A percentile compares a stretch with the other conserved stretches of the same genome.
phyloP scores from a whole-genome alignment of 73 alveolate genomes.

The Stentor coeruleus region DNA sequence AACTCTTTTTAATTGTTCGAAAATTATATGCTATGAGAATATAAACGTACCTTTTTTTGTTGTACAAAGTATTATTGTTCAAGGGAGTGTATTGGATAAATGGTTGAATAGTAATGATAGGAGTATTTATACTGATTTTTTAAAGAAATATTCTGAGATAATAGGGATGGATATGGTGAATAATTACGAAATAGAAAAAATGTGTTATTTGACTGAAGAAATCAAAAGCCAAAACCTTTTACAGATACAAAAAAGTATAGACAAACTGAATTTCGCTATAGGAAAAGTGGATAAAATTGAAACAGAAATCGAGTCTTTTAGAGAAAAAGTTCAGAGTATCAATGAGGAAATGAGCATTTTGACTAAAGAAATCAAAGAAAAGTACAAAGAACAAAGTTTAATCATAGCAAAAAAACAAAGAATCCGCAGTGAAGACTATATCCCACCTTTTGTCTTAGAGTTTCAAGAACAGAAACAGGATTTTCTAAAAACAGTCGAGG shows the following conservation, averaged over 20 bases:
- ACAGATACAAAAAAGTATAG: no score
- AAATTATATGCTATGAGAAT: neutral
- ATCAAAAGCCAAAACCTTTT: neutral
- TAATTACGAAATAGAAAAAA: neutral
- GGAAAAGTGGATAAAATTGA: neutral
- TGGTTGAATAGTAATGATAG: neutral
- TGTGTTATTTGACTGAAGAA: neutral
- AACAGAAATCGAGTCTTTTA: neutral
- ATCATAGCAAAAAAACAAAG: neutral
- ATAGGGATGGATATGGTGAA: neutral
- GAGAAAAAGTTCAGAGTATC: neutral
- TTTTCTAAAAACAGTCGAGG: neutral
- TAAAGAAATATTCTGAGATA: neutral
- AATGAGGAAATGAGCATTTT: neutral
- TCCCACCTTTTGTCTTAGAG: neutral
- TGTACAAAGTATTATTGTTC: neutral
- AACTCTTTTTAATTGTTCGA: neutral
- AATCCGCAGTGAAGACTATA: neutral
- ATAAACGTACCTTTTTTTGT: neutral
- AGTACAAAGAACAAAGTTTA: no score
- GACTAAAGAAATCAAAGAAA: neutral
- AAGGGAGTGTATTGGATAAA: neutral
- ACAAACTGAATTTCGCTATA: neutral
- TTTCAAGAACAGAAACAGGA: neutral
- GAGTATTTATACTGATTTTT: neutral